A percentile compares a stretch with the other conserved stretches of the same genome.
These are phyloP conservation scores for Phellopilus nigrolimitatus DNA, from an alignment of 1,284 basidiomycete species.

Conservation along the genomic window DNA sequence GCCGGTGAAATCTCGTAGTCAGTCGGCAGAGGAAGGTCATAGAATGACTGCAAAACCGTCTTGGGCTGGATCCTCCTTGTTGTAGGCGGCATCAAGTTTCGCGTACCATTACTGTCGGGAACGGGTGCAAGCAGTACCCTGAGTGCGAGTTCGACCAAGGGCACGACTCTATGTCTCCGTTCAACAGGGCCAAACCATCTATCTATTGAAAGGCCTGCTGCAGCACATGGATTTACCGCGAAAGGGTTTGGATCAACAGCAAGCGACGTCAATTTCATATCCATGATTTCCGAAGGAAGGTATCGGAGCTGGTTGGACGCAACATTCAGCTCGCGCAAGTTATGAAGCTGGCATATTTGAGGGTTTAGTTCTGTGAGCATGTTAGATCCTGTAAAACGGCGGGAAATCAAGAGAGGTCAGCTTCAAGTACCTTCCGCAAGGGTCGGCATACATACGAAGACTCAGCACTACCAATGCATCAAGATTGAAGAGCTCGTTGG, in stretches of 20 bases:
- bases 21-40: constrained; percentile 11
- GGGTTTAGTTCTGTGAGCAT: constrained; percentile 54
- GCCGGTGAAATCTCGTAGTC: constrained; percentile 11
- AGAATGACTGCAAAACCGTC: constrained; percentile 12
- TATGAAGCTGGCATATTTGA: constrained; percentile 50
- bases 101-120: not conserved
- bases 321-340: constrained; percentile 58
- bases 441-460: constrained; percentile 42
- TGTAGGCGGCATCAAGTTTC: not conserved
- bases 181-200: constrained; percentile 15
- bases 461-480: constrained; percentile 49
- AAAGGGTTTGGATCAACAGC: constrained; percentile 56
- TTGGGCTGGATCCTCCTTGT: not conserved
- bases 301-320: constrained; percentile 54
- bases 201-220: constrained; percentile 1
- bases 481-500: constrained; percentile 47
- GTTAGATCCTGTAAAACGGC: constrained; percentile 45
- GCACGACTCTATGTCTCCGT: constrained; percentile 6
- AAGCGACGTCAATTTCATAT: constrained; percentile 46
- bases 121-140: constrained; percentile 13
- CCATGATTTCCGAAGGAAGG: constrained; percentile 60
- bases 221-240: constrained; percentile 25
- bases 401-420: not conserved
- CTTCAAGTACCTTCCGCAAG: constrained; percentile 10
- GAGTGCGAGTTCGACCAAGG: constrained; percentile 13